Evolutionary conservation across 179 eudicot species (phyloP), one percentile per base, ranked within the genome.

Genomic region (Silene coronaria): DNA sequence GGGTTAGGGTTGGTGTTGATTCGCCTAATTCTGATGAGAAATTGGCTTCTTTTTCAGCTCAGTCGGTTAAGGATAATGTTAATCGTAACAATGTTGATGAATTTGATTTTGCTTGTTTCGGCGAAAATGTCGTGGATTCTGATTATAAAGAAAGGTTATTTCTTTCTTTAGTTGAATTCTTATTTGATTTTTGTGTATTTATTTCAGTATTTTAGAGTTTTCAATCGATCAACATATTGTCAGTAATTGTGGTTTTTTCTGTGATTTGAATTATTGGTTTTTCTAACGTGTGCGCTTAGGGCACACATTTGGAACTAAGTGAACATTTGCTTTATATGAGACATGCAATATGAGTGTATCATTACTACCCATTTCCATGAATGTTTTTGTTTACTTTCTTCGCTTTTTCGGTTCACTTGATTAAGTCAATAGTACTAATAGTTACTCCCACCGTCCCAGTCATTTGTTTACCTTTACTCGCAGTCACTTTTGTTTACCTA

Each of bases 91-190:
- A 0, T 21, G 59, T 32, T 3, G 61, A 76, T 11, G 34, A 67
- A 17, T 21, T 27, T 23, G 80, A 53, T 68, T 64, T 5, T 28
- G 82, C 66, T 75, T 83, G 77, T 26, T 79, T 75, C 75, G 88
- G 88, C 13, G 85, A 83, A 24, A 86, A 86, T 71, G 70, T 75
- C 13, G 10, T 75, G 63, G 88, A 85, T 14, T 71, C 79, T 76
- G 85, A 82, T 70, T 76, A 57, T 2, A 85, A 75, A 75, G 85
- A 74, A 58, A 85, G 88, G 88, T 85, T 45, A 62, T 58, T 55
- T 78, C 72, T 46, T 51, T 76, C 36, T 62, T n/a, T 55, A 17
- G 14, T 17, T 30, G 3, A 5, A 11, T 12, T 58, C 28, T 42
- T 22, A 6, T 11, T 72, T 28, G 28, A 13, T 24, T 69, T 69